Evolutionary conservation across 495 filamentous ascomycete species (phyloP).

Genomic region (Pseudomonodictys pantanalensis): DNA sequence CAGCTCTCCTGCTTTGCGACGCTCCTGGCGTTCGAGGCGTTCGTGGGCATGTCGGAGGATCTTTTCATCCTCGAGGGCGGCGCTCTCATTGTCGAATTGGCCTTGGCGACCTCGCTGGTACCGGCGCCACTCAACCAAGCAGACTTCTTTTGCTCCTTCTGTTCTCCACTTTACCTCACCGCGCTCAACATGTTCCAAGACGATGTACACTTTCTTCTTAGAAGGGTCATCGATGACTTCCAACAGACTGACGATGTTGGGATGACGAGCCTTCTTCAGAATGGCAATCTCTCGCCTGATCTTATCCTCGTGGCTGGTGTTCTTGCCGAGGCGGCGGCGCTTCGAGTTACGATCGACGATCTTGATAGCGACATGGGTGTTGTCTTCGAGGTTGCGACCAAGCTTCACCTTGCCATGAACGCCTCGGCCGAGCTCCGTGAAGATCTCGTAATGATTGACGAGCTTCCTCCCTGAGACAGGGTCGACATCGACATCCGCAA

Average conservation of each 20-base stretch:
- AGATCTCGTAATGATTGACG: conserved; percentile 96
- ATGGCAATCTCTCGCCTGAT: conserved; percentile 97
- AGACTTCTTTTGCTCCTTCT: conserved; percentile 74
- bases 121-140: conserved; percentile 74
- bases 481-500: conserved; percentile 84
- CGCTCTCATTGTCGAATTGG: conserved; percentile 32
- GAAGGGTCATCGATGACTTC: conserved; percentile 98
- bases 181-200: conserved; percentile 88
- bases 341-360: conserved; percentile 96
- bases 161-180: conserved; percentile 93
- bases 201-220: conserved; percentile 95
- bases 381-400: conserved; percentile 62
- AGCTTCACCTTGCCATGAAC: conserved; percentile 62
- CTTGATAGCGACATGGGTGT: conserved; percentile 77
- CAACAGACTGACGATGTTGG: conserved; percentile 88
- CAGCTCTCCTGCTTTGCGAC: conserved; percentile 25
- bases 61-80: conserved; percentile 59
- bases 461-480: conserved; percentile 83
- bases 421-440: conserved; percentile 91
- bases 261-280: conserved; percentile 93
- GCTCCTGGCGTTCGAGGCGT: conserved; percentile 31
- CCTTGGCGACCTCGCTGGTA: conserved; percentile 68
- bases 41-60: conserved; percentile 37
- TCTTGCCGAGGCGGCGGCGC: conserved; percentile 79
- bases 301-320: conserved; percentile 78